Percentiles rank a stretch among this genome's conserved stretches.
Conservation (phyloP, 2,329 filamentous ascomycete species). For the Verticillium dahliae region DNA sequence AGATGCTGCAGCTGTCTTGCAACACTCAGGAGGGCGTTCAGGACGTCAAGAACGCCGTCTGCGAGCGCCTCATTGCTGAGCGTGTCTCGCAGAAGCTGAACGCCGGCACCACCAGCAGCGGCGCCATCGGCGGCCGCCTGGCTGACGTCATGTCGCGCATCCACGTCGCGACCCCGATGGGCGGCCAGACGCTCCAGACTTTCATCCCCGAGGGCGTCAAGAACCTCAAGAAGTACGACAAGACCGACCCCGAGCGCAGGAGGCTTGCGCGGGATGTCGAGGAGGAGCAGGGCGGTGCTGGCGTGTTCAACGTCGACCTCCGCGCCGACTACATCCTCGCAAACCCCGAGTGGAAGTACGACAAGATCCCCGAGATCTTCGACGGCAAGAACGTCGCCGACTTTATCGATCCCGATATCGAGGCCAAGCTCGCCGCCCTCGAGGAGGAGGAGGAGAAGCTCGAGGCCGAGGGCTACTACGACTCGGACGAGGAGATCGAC, state of each 20-base stretch:
- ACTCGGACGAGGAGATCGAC: conserved; percentile 74
- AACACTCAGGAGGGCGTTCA: conserved; percentile 93
- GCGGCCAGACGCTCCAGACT: conserved; percentile 68
- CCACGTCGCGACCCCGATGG: conserved; percentile 91
- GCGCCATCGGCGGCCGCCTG: conserved; percentile 71
- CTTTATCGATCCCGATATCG: conserved; percentile 95
- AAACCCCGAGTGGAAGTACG: conserved; percentile 90
- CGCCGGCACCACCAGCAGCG: conserved; percentile 73
- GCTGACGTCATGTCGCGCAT: conserved; percentile 90
- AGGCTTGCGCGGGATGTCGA: conserved; percentile 81
- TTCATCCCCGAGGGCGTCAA: conserved; percentile 85
- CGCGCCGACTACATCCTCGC: conserved; percentile 83
- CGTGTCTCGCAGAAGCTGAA: conserved; percentile 94
- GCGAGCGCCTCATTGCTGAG: conserved; percentile 86
- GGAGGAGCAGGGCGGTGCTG: conserved; percentile 86
- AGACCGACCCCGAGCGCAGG: conserved; percentile 76
- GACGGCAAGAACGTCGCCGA: conserved; percentile 97
- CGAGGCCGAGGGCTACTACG: conserved; percentile 88
- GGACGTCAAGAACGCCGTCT: conserved; percentile 89
- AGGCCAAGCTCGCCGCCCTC: conserved; percentile 80
- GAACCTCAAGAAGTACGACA: conserved; percentile 81
- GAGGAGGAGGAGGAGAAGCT: conserved; percentile 95
- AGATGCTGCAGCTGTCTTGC: conserved; percentile 89
- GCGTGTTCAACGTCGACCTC: conserved; percentile 92
- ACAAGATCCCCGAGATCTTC: conserved; percentile 89